phyloP scores from a whole-genome alignment of 352 stramenopile genomes.

The Phytophthora sansomeana region DNA sequence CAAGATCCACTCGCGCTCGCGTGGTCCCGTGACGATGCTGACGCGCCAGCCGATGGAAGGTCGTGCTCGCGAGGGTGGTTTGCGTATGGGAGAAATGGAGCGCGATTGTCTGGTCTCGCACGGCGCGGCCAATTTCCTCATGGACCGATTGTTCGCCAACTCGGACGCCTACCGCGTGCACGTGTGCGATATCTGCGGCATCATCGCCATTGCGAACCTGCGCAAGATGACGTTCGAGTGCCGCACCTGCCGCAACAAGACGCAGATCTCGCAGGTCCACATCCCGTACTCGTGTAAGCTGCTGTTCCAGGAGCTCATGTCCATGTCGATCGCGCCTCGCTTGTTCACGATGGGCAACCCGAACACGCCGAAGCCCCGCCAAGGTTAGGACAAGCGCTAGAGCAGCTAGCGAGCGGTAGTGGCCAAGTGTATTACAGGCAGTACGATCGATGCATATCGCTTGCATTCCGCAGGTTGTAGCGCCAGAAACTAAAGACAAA shows the following conservation, averaged over 20 bases:
- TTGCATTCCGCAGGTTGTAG: constrained; percentile 32
- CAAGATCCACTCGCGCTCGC: constrained; percentile 99
- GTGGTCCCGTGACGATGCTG: constrained; percentile 97
- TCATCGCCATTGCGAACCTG: constrained; percentile 99
- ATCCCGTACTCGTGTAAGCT: constrained; percentile 99
- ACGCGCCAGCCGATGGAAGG: constrained; percentile 99
- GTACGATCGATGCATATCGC: constrained; percentile 12
- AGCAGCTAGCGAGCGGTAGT: not conserved
- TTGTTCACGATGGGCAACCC: constrained; percentile 95
- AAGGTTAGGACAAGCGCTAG: constrained; percentile 31
- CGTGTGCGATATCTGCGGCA: constrained; percentile 98
- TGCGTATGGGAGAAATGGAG: constrained; percentile 99
- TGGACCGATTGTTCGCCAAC: constrained; percentile 99
- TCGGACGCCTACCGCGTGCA: constrained; percentile 99
- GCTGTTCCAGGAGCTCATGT: constrained; percentile 99
- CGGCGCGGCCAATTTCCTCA: constrained; percentile 99
- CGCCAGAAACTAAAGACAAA: constrained; percentile 26
- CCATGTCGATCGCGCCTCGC: constrained; percentile 99
- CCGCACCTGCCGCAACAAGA: constrained; percentile 95
- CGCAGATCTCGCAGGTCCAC: constrained; percentile 95
- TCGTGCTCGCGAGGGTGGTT: constrained; percentile 96
- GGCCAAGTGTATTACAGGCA: constrained; percentile 2
- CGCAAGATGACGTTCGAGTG: constrained; percentile 99
- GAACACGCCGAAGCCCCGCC: constrained; percentile 63
- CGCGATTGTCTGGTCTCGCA: constrained; percentile 99